These are phyloP conservation scores for Colletotrichum lindemuthianum DNA, from an alignment of 2,329 filamentous ascomycete species.

Conservation along the genomic window DNA sequence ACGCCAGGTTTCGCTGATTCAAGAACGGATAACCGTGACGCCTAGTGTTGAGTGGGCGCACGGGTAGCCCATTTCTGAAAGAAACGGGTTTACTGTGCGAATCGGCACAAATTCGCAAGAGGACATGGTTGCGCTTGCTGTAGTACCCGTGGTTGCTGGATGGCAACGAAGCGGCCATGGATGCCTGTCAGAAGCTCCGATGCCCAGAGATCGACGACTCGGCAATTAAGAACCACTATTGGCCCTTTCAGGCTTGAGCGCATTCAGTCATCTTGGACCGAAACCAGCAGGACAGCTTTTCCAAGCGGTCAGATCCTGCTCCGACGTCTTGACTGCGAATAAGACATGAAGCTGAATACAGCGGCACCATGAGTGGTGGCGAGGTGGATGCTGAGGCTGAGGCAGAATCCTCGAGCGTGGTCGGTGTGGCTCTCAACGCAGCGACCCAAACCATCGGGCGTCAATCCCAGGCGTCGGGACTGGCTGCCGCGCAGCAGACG, in stretches of 20 bases:
- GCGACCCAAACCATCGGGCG: no score
- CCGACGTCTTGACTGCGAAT: no score
- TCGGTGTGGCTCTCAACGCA: no score
- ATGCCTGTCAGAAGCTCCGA: slow-evolving; percentile 16
- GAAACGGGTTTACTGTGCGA: slow-evolving; percentile 31
- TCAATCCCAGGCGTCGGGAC: slow-evolving; percentile 17
- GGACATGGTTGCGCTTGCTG: slow-evolving; percentile 35
- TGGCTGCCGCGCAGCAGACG: slow-evolving; percentile 7
- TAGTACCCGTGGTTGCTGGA: slow-evolving; percentile 36
- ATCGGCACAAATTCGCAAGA: slow-evolving; percentile 37
- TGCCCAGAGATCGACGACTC: slow-evolving; percentile 23
- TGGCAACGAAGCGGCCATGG: slow-evolving; percentile 22
- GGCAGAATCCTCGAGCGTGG: no score
- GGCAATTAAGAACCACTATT: slow-evolving; percentile 34
- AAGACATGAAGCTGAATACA: no score
- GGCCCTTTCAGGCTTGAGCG: slow-evolving; percentile 33
- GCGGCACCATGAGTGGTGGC: not conserved
- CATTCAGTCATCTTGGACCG: slow-evolving; percentile 35
- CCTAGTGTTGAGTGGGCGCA: slow-evolving; percentile 19
- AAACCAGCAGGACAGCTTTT: no score
- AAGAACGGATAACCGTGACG: slow-evolving; percentile 22
- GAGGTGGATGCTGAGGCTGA: not conserved
- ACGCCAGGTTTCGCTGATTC: slow-evolving; percentile 35
- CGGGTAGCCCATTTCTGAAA: slow-evolving; percentile 38
- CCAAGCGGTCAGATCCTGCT: no score